Percentiles rank a stretch among this genome's conserved stretches.
Conservation (phyloP, 208 protist genomes). For the Acanthamoeba pearcei region DNA sequence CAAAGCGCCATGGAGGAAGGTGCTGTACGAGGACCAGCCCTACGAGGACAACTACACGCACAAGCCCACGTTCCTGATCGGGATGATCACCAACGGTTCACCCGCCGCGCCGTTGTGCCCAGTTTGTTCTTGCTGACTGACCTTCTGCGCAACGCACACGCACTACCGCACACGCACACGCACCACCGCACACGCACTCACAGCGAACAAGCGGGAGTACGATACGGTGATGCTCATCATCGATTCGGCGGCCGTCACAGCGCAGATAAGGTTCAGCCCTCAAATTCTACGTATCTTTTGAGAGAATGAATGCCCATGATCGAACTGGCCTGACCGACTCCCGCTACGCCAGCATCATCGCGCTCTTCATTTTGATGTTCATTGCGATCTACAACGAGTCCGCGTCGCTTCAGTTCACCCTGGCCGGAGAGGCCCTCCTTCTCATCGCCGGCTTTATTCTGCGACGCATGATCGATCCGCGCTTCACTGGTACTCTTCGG, state of each 20-base stretch:
- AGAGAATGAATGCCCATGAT: too few species aligned
- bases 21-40: slow-evolving; percentile 82
- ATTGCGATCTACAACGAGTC: slow-evolving; percentile 42
- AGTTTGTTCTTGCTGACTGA: too few species aligned
- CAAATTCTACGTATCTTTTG: too few species aligned
- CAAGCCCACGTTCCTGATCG: slow-evolving; percentile 79
- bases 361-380: slow-evolving; percentile 76
- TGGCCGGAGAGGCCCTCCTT: slow-evolving; percentile 68
- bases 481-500: slow-evolving; percentile 42
- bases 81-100: slow-evolving; percentile 79
- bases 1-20: slow-evolving; percentile 78
- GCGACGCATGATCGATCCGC: slow-evolving; percentile 74
- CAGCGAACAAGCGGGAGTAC: slow-evolving; percentile 80
- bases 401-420: slow-evolving; percentile 11
- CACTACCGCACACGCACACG: too few species aligned
- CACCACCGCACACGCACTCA: too few species aligned
- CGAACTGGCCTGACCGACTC: too few species aligned
- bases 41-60: slow-evolving; percentile 82
- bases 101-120: too few species aligned
- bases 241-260: slow-evolving; percentile 79
- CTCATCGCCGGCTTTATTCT: slow-evolving; percentile 73
- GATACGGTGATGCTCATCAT: slow-evolving; percentile 79
- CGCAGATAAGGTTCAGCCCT: slow-evolving; percentile 67
- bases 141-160: background rate
- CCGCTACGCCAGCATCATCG: background rate